Percentiles rank a stretch among this genome's conserved stretches.
phyloP scores from a whole-genome alignment of 129 eudicot species.

The Rutidosis leptorrhynchoides region DNA sequence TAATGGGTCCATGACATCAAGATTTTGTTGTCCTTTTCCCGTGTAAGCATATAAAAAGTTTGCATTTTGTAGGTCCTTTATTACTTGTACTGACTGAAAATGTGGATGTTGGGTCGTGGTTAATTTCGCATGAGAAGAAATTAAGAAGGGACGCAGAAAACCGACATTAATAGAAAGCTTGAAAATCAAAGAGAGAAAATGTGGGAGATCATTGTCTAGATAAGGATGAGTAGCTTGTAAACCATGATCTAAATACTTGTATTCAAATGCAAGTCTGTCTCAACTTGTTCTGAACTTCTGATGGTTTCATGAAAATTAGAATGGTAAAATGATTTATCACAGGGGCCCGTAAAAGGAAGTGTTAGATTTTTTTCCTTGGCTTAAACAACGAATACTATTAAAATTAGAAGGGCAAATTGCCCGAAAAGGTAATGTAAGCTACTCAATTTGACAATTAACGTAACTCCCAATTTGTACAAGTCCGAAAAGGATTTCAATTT shows the following conservation, averaged over 20 bases:
- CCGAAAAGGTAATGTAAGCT: no score
- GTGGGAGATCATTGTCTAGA: conserved; percentile 8
- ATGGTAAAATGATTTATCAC: conserved; percentile 9
- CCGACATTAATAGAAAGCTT: conserved; percentile 14
- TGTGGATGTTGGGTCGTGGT: background rate
- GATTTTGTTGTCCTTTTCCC: background rate
- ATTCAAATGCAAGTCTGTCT: conserved; percentile 54
- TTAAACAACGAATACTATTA: no score
- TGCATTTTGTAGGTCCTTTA: background rate
- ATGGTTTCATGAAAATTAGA: conserved; percentile 21
- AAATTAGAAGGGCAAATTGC: no score
- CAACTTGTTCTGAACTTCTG: conserved; percentile 22
- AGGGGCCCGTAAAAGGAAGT: background rate
- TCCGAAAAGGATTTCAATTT: no score
- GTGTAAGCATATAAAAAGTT: background rate
- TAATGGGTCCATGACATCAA: background rate
- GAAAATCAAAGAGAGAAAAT: conserved; percentile 7
- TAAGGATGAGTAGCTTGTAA: conserved; percentile 38
- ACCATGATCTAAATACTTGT: conserved; percentile 43
- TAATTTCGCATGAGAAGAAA: background rate
- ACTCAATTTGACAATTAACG: no score
- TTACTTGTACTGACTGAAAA: background rate
- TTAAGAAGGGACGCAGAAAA: background rate
- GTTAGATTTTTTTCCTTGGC: no score
- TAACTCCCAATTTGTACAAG: no score